A percentile compares a stretch with the other conserved stretches of the same genome.
phyloP scores from a whole-genome alignment of 208 protist genomes.

The Naegleria lovaniensis region DNA sequence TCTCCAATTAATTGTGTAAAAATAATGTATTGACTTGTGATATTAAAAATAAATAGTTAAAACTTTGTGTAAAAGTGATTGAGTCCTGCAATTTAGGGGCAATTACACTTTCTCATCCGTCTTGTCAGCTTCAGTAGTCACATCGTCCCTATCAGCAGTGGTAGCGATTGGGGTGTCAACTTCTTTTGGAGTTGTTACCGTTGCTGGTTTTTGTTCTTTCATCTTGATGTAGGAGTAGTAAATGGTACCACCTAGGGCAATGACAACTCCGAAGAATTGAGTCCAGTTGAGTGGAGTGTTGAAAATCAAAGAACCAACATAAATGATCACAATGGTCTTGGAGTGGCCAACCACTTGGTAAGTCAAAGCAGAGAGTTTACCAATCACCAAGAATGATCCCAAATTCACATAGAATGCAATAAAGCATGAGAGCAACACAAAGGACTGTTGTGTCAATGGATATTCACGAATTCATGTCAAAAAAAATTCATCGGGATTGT shows the following conservation, averaged over 20 bases:
- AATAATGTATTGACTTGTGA: too few species aligned
- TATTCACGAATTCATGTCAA: not conserved
- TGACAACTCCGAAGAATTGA: constrained; percentile 48
- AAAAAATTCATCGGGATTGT: too few species aligned
- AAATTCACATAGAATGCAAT: constrained; percentile 75
- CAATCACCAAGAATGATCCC: constrained; percentile 69
- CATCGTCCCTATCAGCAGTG: too few species aligned
- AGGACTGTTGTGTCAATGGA: constrained; percentile 43
- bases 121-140: too few species aligned
- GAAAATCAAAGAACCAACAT: constrained; percentile 56
- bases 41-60: too few species aligned
- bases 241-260: constrained; percentile 59
- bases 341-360: constrained; percentile 70
- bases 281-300: constrained; percentile 38
- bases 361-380: constrained; percentile 67
- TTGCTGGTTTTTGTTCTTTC: not conserved
- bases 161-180: not conserved
- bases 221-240: constrained; percentile 54
- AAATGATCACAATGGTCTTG: constrained; percentile 65
- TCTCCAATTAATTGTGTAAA: too few species aligned
- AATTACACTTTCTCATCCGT: too few species aligned
- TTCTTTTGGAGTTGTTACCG: not conserved
- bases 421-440: constrained; percentile 59
- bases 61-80: too few species aligned
- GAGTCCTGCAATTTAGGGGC: too few species aligned